Conservation (phyloP, 805 yeast species). For the Clavispora carvajalis region DNA sequence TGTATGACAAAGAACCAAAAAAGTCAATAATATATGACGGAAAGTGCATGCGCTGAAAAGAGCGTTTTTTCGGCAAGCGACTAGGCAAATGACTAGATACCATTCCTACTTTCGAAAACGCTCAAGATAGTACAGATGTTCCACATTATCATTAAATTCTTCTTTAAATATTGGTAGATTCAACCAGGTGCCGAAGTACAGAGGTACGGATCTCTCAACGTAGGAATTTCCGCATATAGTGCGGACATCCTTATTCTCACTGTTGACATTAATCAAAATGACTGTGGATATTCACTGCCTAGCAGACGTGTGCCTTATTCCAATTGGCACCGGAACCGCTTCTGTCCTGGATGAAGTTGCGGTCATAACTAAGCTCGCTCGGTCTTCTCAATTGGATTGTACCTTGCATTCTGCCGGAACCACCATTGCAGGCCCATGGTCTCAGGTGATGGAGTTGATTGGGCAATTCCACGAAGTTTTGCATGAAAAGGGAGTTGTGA, state of each 20-base stretch:
- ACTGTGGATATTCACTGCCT: constrained; percentile 48
- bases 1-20: too few relatives aligned
- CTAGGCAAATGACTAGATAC: too few relatives aligned
- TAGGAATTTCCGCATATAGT: too few relatives aligned
- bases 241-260: too few relatives aligned
- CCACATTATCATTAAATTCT: too few relatives aligned
- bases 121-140: too few relatives aligned
- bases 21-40: too few relatives aligned
- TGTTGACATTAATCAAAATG: background rate
- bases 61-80: too few relatives aligned
- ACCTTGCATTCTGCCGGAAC: constrained; percentile 90
- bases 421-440: constrained; percentile 91
- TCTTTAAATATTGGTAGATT: too few relatives aligned
- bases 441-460: constrained; percentile 72
- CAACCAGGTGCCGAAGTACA: too few relatives aligned
- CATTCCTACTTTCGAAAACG: too few relatives aligned
- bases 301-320: constrained; percentile 83
- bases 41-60: too few relatives aligned
- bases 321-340: constrained; percentile 74
- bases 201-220: background rate
- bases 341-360: constrained; percentile 82
- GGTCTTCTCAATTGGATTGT: constrained; percentile 56
- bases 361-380: constrained; percentile 57
- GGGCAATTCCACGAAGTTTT: constrained; percentile 72
- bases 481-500: constrained; percentile 62